Percentiles rank a stretch among this genome's conserved stretches.
phyloP scores from a whole-genome alignment of 2,329 filamentous ascomycete species.

The Plectosphaerella plurivora region DNA sequence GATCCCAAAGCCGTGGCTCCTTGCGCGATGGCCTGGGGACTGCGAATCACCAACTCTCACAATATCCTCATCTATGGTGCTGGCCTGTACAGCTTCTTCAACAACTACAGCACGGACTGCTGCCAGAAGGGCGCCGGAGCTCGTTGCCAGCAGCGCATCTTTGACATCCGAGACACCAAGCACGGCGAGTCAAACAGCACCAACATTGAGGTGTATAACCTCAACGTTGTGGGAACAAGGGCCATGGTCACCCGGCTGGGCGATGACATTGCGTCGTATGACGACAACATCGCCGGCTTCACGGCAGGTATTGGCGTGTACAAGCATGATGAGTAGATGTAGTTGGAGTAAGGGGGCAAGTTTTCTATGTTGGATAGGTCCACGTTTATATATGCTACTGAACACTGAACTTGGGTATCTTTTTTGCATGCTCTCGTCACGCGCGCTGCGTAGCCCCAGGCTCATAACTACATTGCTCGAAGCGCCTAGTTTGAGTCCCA shows the following conservation, averaged over 20 bases:
- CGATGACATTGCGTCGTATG: slow-evolving; percentile 25
- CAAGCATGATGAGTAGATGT: slow-evolving; percentile 7
- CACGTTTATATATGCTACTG: too few species aligned
- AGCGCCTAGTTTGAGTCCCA: slow-evolving; percentile 35
- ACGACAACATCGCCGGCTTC: slow-evolving; percentile 33
- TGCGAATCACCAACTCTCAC: slow-evolving; percentile 53
- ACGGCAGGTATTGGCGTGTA: slow-evolving; percentile 30
- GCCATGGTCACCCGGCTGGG: slow-evolving; percentile 34
- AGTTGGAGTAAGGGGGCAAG: not conserved
- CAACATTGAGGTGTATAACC: slow-evolving; percentile 32
- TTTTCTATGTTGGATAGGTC: not conserved
- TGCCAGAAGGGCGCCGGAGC: slow-evolving; percentile 33
- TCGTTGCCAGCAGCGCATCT: slow-evolving; percentile 42
- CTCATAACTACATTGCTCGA: not conserved
- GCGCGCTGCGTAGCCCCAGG: too few species aligned
- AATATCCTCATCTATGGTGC: slow-evolving; percentile 57
- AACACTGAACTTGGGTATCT: not conserved
- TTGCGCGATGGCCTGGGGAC: slow-evolving; percentile 59
- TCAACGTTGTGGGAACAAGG: slow-evolving; percentile 39
- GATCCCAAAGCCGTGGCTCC: slow-evolving; percentile 11
- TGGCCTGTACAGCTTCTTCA: slow-evolving; percentile 66
- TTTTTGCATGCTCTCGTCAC: not conserved
- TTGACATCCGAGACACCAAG: slow-evolving; percentile 19
- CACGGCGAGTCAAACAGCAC: slow-evolving; percentile 14
- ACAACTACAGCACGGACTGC: slow-evolving; percentile 53